Evolutionary conservation across 306 rosid species (phyloP), one percentile per base, ranked within the genome.

Genomic region (Argentina anserina): DNA sequence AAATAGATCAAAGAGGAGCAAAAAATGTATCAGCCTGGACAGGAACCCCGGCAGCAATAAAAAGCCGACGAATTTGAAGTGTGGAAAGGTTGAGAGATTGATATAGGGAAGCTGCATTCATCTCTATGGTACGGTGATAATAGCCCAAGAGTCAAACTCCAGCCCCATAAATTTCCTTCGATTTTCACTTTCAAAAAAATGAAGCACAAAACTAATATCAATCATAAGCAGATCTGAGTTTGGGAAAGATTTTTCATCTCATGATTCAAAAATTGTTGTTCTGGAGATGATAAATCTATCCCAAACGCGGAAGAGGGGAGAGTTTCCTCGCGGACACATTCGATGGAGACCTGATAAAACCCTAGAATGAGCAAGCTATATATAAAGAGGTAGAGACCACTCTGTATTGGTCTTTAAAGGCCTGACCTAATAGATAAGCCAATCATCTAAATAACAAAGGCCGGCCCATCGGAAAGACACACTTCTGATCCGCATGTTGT

Each of bases 61-160:
- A 64, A 39, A 53, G 17, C 69, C 3, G 63, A 81, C 80, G 71
- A 69, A 81, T 9, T 71, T 12, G 36, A 17, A 33, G 5, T 55
- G 68, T 64, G 81, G 77, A 61, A 76, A 78, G 66, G 76, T 67
- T 83, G 87, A 79, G 62, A 40, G 46, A n/a, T 80, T 60, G 58
- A n/a, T 82, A 10, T 92, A 14, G 29, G 96, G 93, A 90, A 67
- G 83, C 91, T 84, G 90, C 86, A 92, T 92, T 92, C 97, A 92
- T 92, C 96, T 85, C 97, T 28, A 89, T 28, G 91, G 89, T 90
- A 87, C 87, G 0, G 59, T 1, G 1, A 69, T 72, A 3, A 58
- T 40, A 84, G 87, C 93, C 97, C 83, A 84, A 92, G 97, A 89
- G 96, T 74, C 90, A 92, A 89, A 92, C 97, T 89, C 83, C 91